Base-by-base conservation (phyloP, 2,329 filamentous ascomycete species). In the Ophiostoma triangulosporum region DNA sequence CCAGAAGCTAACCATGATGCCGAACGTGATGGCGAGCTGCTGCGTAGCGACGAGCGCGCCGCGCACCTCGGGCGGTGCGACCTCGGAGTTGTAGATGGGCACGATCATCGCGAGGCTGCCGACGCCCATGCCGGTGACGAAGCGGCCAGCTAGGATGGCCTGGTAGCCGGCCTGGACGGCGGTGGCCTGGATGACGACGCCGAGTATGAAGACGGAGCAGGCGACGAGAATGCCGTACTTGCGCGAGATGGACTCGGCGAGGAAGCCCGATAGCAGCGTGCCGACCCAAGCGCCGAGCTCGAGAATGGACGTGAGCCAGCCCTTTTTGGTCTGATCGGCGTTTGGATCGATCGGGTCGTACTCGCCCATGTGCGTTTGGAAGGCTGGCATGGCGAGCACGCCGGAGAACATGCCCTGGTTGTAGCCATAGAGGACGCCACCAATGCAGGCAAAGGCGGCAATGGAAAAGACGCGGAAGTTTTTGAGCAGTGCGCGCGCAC, bases 201-300 rank as follows among this genome's bases (percentile, higher is more conserved):
- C 86, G 2, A 89, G 50, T 6, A 84, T 78, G 65, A 89, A 88
- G 22, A 88, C 74, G 11, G 68, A 64, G 1, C 77, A 78, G 11
- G 82, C 82, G 32, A 86, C 73, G 15, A 88, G 66, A 53, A 88
- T 81, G 6, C 78, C 76, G 57, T 83, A 82, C 64, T 88, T 88
- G 48, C 86, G 74, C 1, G 81, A 84, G 50, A 82, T 64, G 3
- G 75, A 71, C 62, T 89, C 85, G 17, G 84, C 84, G n/a, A 88
- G 65, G 61, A 84, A 84, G 1, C 84, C 82, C 2, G 79, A 84
- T 38, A 84, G 71, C 3, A 90, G 66, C 0, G 82, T 78, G 35
- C 86, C 86, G n/a, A 87, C 63, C 84, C 84, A 89, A 43, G 84
- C 85, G 51, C 85, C 85, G 2, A 89, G 75, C 63, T 88, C 84